Evolutionary conservation across 352 stramenopile genomes (phyloP).

Genomic region (Pythium dissotocum): DNA sequence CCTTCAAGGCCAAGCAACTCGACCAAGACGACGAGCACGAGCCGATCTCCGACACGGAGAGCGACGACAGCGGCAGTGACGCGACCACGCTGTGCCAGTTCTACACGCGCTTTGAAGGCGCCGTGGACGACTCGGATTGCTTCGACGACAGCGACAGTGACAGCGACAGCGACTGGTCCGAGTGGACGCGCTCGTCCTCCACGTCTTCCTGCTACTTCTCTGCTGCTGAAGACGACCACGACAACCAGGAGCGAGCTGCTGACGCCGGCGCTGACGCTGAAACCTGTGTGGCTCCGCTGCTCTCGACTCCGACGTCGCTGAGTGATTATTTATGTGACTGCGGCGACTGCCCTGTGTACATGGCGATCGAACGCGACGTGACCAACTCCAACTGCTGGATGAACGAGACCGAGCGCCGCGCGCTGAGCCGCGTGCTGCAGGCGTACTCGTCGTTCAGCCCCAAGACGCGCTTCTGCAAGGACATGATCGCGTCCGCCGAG

Average conservation of each 20-base stretch:
- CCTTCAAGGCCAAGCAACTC: slow-evolving; percentile 9
- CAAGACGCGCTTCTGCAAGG: slow-evolving; percentile 25
- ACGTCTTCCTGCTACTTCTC: slow-evolving; percentile 33
- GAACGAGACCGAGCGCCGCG: slow-evolving; percentile 35
- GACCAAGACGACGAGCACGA: slow-evolving; percentile 12
- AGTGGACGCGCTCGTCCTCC: slow-evolving; percentile 29
- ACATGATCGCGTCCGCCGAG: slow-evolving; percentile 36
- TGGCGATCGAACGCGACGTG: slow-evolving; percentile 31
- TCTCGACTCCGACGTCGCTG: slow-evolving; percentile 8
- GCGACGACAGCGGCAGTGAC: slow-evolving; percentile 30
- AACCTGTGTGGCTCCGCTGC: slow-evolving; percentile 13
- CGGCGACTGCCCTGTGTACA: slow-evolving; percentile 27
- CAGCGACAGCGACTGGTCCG: slow-evolving; percentile 26
- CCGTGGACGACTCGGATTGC: slow-evolving; percentile 2
- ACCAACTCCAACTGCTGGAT: slow-evolving; percentile 40
- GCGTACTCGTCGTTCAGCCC: slow-evolving; percentile 32
- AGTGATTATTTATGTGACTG: slow-evolving; percentile 30
- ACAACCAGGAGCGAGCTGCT: slow-evolving; percentile 3
- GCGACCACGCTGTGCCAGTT: slow-evolving; percentile 25
- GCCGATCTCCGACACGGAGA: slow-evolving; percentile 32
- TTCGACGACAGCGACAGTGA: slow-evolving; percentile 19
- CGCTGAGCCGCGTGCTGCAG: slow-evolving; percentile 33
- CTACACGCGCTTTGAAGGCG: slow-evolving; percentile 22
- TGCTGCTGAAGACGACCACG: slow-evolving; percentile 24
- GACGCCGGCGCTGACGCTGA: slow-evolving; percentile 13